These are phyloP conservation scores for Bullera alba DNA, from an alignment of 768 basidiomycete species.

Conservation along the genomic window DNA sequence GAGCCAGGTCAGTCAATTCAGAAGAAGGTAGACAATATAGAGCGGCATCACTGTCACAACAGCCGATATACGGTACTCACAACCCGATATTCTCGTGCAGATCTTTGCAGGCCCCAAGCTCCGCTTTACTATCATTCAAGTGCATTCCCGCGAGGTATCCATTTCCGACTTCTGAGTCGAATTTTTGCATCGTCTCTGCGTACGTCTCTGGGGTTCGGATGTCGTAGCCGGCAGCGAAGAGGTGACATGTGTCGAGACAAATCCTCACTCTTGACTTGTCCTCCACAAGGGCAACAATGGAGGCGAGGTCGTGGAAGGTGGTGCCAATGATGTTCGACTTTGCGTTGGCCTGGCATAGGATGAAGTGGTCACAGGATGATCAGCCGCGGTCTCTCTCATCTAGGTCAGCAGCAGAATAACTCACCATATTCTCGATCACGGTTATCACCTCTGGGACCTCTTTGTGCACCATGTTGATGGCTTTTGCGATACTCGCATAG, in stretches of 20 bases:
- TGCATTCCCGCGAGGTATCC: slow-evolving; percentile 75
- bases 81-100: slow-evolving; percentile 78
- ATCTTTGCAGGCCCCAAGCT: slow-evolving; percentile 58
- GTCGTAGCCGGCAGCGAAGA: slow-evolving; percentile 77
- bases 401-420: too few species aligned
- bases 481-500: slow-evolving; percentile 60
- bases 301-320: slow-evolving; percentile 59
- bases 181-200: slow-evolving; percentile 62
- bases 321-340: slow-evolving; percentile 68
- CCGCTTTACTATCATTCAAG: slow-evolving; percentile 72
- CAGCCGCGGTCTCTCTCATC: background rate
- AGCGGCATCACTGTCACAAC: background rate
- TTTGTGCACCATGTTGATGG: slow-evolving; percentile 66
- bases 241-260: slow-evolving; percentile 81
- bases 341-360: slow-evolving; percentile 58
- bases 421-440: slow-evolving; percentile 79
- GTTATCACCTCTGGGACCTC: slow-evolving; percentile 56
- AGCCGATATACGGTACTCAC: slow-evolving; percentile 49
- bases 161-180: slow-evolving; percentile 64
- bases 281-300: slow-evolving; percentile 62
- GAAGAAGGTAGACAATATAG: background rate
- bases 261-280: slow-evolving; percentile 72
- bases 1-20: background rate
- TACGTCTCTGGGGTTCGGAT: slow-evolving; percentile 66
- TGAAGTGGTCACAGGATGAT: background rate